Evolutionary conservation across 1,284 basidiomycete species (phyloP), one percentile per base, ranked within the genome.

Genomic region (Trichosporon ovoides): DNA sequence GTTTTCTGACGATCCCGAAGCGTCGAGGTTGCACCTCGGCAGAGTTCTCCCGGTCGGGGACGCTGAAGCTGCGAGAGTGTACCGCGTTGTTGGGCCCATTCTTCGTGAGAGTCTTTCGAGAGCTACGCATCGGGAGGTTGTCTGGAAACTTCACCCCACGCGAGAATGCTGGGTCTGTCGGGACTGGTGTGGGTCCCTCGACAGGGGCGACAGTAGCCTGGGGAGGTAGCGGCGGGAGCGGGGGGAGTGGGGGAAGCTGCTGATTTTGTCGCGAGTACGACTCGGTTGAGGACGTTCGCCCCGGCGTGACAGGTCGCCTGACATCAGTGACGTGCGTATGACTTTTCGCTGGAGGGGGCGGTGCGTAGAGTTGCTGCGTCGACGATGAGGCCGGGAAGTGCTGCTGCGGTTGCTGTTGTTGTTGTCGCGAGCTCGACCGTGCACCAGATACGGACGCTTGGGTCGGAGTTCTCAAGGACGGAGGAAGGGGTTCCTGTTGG

Each of bases 61-160:
- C 43, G 43, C 43, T 48, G 22, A 48, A n/a, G 43, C 43, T 48
- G 6, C 43, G 43, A 19, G 43, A 48, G 24, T 48, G 43, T 16
- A 24, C 43, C 24, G 43, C 12, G 11, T n/a, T n/a, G 24, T 22
- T 46, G 16, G n/a, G n/a, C n/a, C n/a, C n/a, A n/a, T n/a, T n/a
- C n/a, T n/a, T n/a, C n/a, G n/a, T n/a, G n/a, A n/a, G n/a, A n/a
- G n/a, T n/a, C n/a, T n/a, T n/a, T n/a, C n/a, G n/a, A n/a, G 3
- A 9, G 16, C n/a, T 48, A 13, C 22, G 14, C 16, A 24, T 24
- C 3, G 22, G 16, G 16, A 48, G 24, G 28, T 6, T 28, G 10
- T 48, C 43, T 16, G 43, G 43, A 16, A 48, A 48, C 43, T 48
- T 48, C 22, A 48, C 43, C 6, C 43, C 43, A 7, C 24, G 22